phyloP scores from a whole-genome alignment of 805 yeast species.

The Tetrapisispora pingtungensis region DNA sequence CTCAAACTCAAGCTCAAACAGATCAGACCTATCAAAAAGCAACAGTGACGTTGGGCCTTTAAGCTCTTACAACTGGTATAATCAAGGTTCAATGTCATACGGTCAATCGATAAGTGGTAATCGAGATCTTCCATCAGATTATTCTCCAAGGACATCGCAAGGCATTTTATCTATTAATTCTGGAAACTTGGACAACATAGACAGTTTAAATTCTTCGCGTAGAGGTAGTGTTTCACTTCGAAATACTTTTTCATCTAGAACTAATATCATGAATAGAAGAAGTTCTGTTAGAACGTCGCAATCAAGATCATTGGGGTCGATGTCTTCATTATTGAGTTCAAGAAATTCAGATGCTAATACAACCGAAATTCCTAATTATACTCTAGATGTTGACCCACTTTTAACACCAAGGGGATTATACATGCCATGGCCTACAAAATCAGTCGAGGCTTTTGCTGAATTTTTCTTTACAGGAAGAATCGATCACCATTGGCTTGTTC shows the following conservation, averaged over 20 bases:
- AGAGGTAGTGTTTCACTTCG: background rate
- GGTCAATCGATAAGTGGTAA: background rate
- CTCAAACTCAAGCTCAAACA: background rate
- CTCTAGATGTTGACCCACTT: slow-evolving; percentile 42
- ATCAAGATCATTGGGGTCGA: background rate
- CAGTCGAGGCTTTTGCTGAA: slow-evolving; percentile 59
- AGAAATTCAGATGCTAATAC: background rate
- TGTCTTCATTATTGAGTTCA: background rate
- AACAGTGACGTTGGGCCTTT: background rate
- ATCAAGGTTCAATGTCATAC: background rate
- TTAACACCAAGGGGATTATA: slow-evolving; percentile 59
- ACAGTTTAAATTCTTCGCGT: background rate
- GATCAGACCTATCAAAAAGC: background rate
- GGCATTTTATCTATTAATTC: background rate
- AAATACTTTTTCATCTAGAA: background rate
- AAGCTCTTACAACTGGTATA: background rate
- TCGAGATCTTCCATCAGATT: background rate
- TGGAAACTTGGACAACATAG: background rate
- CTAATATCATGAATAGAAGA: slow-evolving; percentile 1
- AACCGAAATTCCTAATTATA: background rate
- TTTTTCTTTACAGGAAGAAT: slow-evolving; percentile 72
- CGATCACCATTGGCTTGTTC: slow-evolving; percentile 58
- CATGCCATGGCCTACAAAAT: slow-evolving; percentile 52
- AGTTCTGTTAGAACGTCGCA: background rate
- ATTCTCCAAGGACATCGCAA: background rate